These are phyloP conservation scores for Petunia hybrid DNA, from an alignment of 305 asterid genomes.

Conservation along the genomic window DNA sequence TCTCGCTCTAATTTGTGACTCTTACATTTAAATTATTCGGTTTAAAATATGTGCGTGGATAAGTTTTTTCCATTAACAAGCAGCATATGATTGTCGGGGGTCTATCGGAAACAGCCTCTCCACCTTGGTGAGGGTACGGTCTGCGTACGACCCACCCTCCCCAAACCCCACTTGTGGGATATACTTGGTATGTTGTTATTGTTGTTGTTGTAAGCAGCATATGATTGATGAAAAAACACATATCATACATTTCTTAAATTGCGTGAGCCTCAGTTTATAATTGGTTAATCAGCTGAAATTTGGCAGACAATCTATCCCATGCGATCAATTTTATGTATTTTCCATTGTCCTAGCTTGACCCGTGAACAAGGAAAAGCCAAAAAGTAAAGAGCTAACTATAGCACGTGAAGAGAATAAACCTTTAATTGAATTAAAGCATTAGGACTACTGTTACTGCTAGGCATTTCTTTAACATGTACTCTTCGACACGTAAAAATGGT, in stretches of 20 bases:
- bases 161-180: no score
- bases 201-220: background rate
- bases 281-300: background rate
- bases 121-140: no score
- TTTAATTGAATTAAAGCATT: background rate
- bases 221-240: background rate
- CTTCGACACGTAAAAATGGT: no score
- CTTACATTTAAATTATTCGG: no score
- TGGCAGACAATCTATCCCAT: background rate
- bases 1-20: no score
- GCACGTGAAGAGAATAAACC: conserved; percentile 28
- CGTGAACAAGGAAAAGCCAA: conserved; percentile 28
- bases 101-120: no score
- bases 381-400: conserved; percentile 19
- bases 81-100: background rate
- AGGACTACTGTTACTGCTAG: background rate
- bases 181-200: no score
- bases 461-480: background rate
- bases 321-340: background rate
- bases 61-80: background rate
- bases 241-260: background rate
- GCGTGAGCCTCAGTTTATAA: conserved; percentile 18
- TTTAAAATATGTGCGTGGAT: no score
- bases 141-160: no score
- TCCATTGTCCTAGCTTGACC: conserved; percentile 24